Percentiles rank a stretch among this genome's conserved stretches.
Evolutionary conservation across 1,284 basidiomycete genomes (phyloP).

Genomic region (Apiotrichum gamsii): DNA sequence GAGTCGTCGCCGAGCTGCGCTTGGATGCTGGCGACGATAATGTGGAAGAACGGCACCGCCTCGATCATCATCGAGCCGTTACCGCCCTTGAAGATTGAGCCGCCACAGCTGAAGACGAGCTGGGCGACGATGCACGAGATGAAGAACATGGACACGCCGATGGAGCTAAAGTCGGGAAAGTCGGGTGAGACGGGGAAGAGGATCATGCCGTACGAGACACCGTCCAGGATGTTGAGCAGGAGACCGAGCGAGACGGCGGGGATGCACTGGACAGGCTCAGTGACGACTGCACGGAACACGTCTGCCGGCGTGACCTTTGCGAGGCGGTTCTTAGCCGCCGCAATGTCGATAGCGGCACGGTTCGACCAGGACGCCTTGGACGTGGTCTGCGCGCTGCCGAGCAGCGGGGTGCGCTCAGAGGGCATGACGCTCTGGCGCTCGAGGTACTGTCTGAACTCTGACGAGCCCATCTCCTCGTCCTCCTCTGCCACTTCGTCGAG

Average conservation of each 20-base stretch:
- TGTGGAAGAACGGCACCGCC: conserved; percentile 94
- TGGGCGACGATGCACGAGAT: conserved; percentile 78
- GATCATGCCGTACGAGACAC: conserved; percentile 62
- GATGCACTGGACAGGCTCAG: conserved; percentile 52
- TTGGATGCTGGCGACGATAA: conserved; percentile 74
- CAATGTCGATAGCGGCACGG: conserved; percentile 9
- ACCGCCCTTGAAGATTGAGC: conserved; percentile 73
- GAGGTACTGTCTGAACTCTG: conserved; percentile 14
- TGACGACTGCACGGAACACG: conserved; percentile 42
- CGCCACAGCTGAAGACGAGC: conserved; percentile 76
- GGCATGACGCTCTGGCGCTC: conserved; percentile 3
- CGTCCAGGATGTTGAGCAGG: conserved; percentile 87
- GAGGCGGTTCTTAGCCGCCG: conserved; percentile 9
- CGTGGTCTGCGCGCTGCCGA: not conserved
- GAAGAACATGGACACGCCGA: conserved; percentile 94
- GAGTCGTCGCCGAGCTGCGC: conserved; percentile 65
- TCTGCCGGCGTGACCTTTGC: conserved; percentile 39
- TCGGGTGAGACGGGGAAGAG: conserved; percentile 79
- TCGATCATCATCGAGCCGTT: conserved; percentile 98
- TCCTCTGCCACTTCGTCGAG: conserved; percentile 13
- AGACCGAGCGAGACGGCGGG: conserved; percentile 83
- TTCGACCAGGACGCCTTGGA: conserved; percentile 12
- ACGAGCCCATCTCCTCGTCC: conserved; percentile 6
- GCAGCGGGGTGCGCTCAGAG: conserved; percentile 13
- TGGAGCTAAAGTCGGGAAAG: conserved; percentile 74